phyloP scores from a whole-genome alignment of 805 yeast species.

The Saccharomyces paradoxus region DNA sequence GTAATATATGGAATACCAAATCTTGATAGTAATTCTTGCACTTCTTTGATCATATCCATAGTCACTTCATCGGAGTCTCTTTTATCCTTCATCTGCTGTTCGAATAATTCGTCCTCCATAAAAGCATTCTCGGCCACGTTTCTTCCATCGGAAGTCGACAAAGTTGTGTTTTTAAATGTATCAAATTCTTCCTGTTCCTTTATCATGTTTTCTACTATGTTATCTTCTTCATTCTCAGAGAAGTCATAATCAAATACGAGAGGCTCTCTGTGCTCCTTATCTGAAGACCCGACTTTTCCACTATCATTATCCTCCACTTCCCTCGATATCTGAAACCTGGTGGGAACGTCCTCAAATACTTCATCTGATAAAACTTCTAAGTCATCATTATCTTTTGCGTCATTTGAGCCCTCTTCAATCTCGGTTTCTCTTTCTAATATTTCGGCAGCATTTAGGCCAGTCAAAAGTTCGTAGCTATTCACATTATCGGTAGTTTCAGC shows the following conservation, averaged over 20 bases:
- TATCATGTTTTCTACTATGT: slow-evolving; percentile 50
- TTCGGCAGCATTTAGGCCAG: slow-evolving; percentile 16
- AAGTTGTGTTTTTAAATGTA: slow-evolving; percentile 39
- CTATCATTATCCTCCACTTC: not conserved
- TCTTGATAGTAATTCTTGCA: slow-evolving; percentile 75
- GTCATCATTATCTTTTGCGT: not conserved
- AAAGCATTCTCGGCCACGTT: slow-evolving; percentile 15
- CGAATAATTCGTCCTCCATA: slow-evolving; percentile 43
- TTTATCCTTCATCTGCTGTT: slow-evolving; percentile 55
- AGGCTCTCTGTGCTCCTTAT: slow-evolving; percentile 3
- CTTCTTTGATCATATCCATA: slow-evolving; percentile 74
- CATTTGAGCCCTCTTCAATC: not conserved
- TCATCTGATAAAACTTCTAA: not conserved
- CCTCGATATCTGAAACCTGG: not conserved
- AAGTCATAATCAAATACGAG: slow-evolving; percentile 50
- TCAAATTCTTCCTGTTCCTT: slow-evolving; percentile 70
- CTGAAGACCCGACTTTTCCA: not conserved
- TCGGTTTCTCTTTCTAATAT: slow-evolving; percentile 2
- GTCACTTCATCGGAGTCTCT: slow-evolving; percentile 92
- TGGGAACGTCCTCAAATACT: not conserved
- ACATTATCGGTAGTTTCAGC: slow-evolving; percentile 20
- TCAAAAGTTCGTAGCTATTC: slow-evolving; percentile 11
- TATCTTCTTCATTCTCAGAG: slow-evolving; percentile 71
- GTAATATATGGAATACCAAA: slow-evolving; percentile 93
- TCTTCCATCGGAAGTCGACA: slow-evolving; percentile 27